Base-by-base conservation (phyloP, 225 moss, liverwort and hornwort genomes). In the Takakia lepidozioides region DNA sequence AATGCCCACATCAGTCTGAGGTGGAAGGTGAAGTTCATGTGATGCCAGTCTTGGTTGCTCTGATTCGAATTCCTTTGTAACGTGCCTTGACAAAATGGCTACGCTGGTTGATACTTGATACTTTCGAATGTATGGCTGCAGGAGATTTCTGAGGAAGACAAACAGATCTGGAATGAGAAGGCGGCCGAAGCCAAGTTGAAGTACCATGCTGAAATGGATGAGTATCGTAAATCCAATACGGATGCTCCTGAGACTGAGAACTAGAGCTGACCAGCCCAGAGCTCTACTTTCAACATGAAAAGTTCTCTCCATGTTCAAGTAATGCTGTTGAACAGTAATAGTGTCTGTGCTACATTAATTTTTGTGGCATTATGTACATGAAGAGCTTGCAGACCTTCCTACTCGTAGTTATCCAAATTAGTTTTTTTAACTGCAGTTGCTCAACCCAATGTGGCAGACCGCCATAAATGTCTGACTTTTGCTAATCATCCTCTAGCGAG, bases 11-110 rank as follows among this genome's bases (percentile, higher is more conserved):
- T 81, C 27, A 48, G 75, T 1, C 65, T 62, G 5, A 81, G 76
- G 44, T 81, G 81, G 81, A 81, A 72, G 81, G 75, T 81, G 58
- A n/a, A n/a, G n/a, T n/a, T n/a, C n/a, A n/a, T n/a, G n/a, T n/a
- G 11, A 23, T 39, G 22, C 25, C 40, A 38, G 17, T 16, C 2
- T 19, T 11, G 37, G 20, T 37, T 16, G 17, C 19, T 24, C 0
- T 2, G 4, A 2, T 38, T 9, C 8, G 20, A 20, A 14, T 52
- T 9, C 11, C 11, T 35, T 9, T 30, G 10, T 7, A 2, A 41
- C 3, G 4, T 3, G 38, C 14, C 3, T 38, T 38, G 14, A 2
- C 38, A 2, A 9, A 13, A 25, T 25, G 20, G 15, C 27, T 47
- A 9, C 4, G 27, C 20, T 18, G 23, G 10, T 4, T 24, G 5